Evolutionary conservation across 2,329 filamentous ascomycete species (phyloP).

Genomic region (Colletotrichum caudatum): DNA sequence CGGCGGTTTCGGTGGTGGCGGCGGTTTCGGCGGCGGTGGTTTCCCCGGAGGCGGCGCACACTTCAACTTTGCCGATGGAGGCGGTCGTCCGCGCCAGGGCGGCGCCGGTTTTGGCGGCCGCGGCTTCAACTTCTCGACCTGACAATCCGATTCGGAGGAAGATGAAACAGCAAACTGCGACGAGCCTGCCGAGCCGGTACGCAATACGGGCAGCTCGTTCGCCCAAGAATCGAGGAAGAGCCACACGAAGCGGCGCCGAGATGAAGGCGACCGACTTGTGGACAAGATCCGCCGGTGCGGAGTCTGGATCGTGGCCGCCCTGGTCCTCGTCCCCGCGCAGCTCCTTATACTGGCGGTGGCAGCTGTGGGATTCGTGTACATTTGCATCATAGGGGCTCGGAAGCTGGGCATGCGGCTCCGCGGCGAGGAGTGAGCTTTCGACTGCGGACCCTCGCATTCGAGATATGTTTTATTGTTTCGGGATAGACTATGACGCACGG

Average conservation of each 20-base stretch:
- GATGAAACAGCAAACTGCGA: slow-evolving; percentile 51
- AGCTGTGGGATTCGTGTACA: slow-evolving; percentile 55
- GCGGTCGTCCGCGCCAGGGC: slow-evolving; percentile 54
- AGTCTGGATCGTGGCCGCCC: slow-evolving; percentile 56
- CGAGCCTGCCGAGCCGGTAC: slow-evolving; percentile 47
- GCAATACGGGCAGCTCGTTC: slow-evolving; percentile 44
- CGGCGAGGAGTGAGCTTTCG: slow-evolving; percentile 36
- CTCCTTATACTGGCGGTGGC: slow-evolving; percentile 54
- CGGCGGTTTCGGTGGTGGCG: slow-evolving; percentile 64
- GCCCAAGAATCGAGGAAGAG: slow-evolving; percentile 48
- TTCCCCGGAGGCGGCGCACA: slow-evolving; percentile 65
- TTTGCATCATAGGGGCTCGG: slow-evolving; percentile 50
- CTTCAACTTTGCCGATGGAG: slow-evolving; percentile 67
- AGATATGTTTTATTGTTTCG: slow-evolving; percentile 24
- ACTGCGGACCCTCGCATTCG: slow-evolving; percentile 31
- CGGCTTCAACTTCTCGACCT: slow-evolving; percentile 58
- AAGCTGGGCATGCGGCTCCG: slow-evolving; percentile 39
- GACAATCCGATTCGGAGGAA: slow-evolving; percentile 58
- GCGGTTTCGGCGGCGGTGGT: slow-evolving; percentile 63
- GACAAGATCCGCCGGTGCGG: slow-evolving; percentile 58
- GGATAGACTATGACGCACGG: slow-evolving; percentile 40
- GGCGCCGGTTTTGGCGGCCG: slow-evolving; percentile 50
- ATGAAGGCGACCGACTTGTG: slow-evolving; percentile 54
- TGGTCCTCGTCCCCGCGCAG: slow-evolving; percentile 61
- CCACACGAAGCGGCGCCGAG: slow-evolving; percentile 49